Evolutionary conservation across 2,329 filamentous ascomycete species (phyloP), one percentile per base, ranked within the genome.

Genomic region (Teratosphaeria gauchensis): DNA sequence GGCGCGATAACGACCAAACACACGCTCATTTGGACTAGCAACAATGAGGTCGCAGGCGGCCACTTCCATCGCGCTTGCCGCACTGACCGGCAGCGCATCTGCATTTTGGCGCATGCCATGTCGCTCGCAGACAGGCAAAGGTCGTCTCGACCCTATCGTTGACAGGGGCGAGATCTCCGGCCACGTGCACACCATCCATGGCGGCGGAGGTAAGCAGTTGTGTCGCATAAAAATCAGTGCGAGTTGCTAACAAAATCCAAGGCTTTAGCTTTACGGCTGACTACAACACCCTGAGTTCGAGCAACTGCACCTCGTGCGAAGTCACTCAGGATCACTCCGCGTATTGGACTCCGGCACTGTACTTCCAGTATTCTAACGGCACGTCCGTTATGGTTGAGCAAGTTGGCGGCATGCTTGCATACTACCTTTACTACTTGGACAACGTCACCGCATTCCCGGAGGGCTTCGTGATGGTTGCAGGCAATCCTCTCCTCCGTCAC

Each of bases 61-160:
- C 58, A 42, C n/a, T 16, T 46, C 61, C 57, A 57, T 64, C 58
- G 64, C 65, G 51, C 63, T 72, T 54, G 24, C 38, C 30, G 61
- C 68, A 46, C 65, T 69, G 46, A 67, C 66, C 21, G 63, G 67
- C 63, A 62, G 61, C 61, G 70, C 61, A 35, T 63, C 68, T 65
- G 91, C 88, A 60, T 96, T 96, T 75, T 96, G 89, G 89, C 89
- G 91, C 71, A 88, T 96, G 82, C 87, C 90, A 67, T 96, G 90
- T 74, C 87, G 83, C 65, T 85, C 84, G 58, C 81, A 82, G 53
- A 78, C 85, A 64, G 89, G 85, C 62, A 72, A 89, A 59, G 87
- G 84, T 55, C 83, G 89, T 59, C 78, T 95, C 48, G 90, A 96
- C 70, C 90, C 90, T 19, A 78, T 96, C 58, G 79, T 94, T 58